A percentile compares a stretch with the other conserved stretches of the same genome.
Evolutionary conservation across 2,329 filamentous ascomycete genomes (phyloP).

Genomic region (Cladosporium sp.): DNA sequence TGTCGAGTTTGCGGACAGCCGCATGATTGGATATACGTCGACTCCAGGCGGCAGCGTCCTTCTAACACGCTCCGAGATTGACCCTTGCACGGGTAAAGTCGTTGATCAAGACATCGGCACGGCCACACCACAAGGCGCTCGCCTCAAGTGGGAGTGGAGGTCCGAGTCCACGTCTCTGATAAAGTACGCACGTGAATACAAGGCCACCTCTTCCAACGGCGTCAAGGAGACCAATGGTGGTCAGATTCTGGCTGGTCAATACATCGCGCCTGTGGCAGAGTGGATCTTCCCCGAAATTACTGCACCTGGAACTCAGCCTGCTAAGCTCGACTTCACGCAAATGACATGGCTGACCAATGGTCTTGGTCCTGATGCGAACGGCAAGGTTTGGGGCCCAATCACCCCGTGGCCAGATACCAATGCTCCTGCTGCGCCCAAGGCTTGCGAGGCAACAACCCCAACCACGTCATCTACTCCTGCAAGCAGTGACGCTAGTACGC

Average conservation of each 20-base stretch:
- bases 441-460: slow-evolving; percentile 25
- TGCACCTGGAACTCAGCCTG: slow-evolving; percentile 38
- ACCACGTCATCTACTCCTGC: slow-evolving; percentile 37
- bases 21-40: slow-evolving; percentile 40
- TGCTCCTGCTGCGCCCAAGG: slow-evolving; percentile 32
- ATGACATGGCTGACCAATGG: slow-evolving; percentile 37
- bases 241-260: slow-evolving; percentile 43
- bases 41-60: slow-evolving; percentile 39
- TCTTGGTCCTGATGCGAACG: slow-evolving; percentile 32
- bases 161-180: slow-evolving; percentile 30
- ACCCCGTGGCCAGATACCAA: slow-evolving; percentile 20
- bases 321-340: slow-evolving; percentile 39
- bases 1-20: slow-evolving; percentile 38
- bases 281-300: slow-evolving; percentile 48
- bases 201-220: slow-evolving; percentile 38
- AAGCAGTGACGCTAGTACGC: slow-evolving; percentile 31
- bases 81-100: slow-evolving; percentile 45
- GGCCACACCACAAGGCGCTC: slow-evolving; percentile 31
- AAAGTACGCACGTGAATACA: slow-evolving; percentile 46
- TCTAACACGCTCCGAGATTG: slow-evolving; percentile 44
- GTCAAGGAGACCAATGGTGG: slow-evolving; percentile 38
- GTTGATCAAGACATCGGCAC: slow-evolving; percentile 39
- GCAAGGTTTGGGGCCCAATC: slow-evolving; percentile 41
- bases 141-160: slow-evolving; percentile 37
- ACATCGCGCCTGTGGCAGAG: slow-evolving; percentile 44